Evolutionary conservation across 495 filamentous ascomycete species (phyloP), one percentile per base, ranked within the genome.

Genomic region (Aspergillus diversus): DNA sequence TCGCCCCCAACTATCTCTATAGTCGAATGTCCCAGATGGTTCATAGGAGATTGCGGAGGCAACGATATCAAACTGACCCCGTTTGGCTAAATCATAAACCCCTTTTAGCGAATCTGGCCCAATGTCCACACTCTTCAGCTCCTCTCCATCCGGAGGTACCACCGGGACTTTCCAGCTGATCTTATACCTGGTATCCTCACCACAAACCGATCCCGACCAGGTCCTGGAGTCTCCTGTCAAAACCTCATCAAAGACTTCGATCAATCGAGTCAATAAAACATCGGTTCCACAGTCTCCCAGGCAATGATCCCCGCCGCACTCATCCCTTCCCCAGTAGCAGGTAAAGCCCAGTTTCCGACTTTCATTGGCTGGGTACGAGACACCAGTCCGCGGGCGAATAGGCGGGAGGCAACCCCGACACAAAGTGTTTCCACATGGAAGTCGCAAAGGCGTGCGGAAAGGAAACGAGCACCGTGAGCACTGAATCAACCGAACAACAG

Each of bases 341-440:
- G 67, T 75, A 62, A 95, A 90, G 4, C 86, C 90, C 61, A 86
- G 81, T 60, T 84, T 80, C 50, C 92, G 81, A 33, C 82, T 85
- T 32, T 83, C 80, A 4, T 79, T 82, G 39, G 82, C 84, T 0
- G 91, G 91, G 75, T 92, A 96, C 11, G 91, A 87, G 48, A 96
- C 89, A 61, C 90, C 85, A 60, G 77, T 77, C 32, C 92, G 83
- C 21, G 73, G 67, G 64, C 86, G 84, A 5, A 85, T 67, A 34
- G 82, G 72, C 7, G 93, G 93, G 2, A 97, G 76, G 74, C 93
- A 97, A 16, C 69, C 70, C 61, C 84, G 86, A 75, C 93, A 97
- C 6, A 96, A 66, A 7, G 89, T 84, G 70, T 90, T 86, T 4
- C 93, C 93, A 70, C 93, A 97, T 3, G 93, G 93, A 16, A 97